phyloP scores from a whole-genome alignment of 495 filamentous ascomycete species.

The Pseudevernia furfuracea region DNA sequence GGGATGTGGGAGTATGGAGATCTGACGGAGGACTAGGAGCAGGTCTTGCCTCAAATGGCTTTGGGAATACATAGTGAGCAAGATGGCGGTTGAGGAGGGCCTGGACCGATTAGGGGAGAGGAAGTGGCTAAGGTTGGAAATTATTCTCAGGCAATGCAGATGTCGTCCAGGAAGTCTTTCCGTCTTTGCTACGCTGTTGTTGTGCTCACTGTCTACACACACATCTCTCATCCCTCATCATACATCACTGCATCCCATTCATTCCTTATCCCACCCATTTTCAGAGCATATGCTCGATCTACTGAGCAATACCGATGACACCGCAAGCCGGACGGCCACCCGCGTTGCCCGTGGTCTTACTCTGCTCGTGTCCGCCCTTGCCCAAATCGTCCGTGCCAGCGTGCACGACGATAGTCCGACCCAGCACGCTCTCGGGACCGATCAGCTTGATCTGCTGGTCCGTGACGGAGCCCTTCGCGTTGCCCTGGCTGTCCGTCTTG shows the following conservation, averaged over 20 bases:
- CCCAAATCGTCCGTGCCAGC: conserved; percentile 93
- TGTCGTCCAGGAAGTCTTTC: background rate
- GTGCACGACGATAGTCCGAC: conserved; percentile 92
- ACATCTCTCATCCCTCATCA: conserved; percentile 2
- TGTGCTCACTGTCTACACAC: background rate
- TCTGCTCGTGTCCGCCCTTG: conserved; percentile 80
- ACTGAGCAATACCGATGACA: conserved; percentile 30
- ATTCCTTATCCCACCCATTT: background rate
- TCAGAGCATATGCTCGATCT: background rate
- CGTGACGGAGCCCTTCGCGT: conserved; percentile 63
- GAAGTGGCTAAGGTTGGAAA: conserved; percentile 4
- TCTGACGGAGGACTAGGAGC: conserved; percentile 68
- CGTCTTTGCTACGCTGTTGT: background rate
- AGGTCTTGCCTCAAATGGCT: no score
- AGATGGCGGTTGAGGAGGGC: background rate
- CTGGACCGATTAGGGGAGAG: background rate
- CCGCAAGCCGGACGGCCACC: conserved; percentile 89
- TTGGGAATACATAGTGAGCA: background rate
- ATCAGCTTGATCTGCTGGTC: conserved; percentile 90
- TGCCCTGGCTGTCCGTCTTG: conserved; percentile 86
- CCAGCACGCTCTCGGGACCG: conserved; percentile 88
- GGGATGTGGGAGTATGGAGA: conserved; percentile 99
- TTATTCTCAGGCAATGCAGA: background rate
- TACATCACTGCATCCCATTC: conserved; percentile 1
- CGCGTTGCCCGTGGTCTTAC: conserved; percentile 96